phyloP scores from a whole-genome alignment of 495 filamentous ascomycete species.

The Friedmanniomyces simplex region DNA sequence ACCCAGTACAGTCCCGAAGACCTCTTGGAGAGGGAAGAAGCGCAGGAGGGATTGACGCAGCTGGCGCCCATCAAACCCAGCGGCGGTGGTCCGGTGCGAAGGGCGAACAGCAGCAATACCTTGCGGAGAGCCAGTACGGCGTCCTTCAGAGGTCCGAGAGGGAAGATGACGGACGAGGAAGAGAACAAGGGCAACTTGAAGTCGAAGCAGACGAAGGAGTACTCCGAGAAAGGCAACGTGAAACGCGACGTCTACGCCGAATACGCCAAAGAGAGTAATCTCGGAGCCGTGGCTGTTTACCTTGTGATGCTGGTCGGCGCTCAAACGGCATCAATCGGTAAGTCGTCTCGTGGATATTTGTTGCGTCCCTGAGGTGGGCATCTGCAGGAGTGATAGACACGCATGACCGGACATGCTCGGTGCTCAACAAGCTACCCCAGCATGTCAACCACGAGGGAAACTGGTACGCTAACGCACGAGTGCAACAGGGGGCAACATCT shows the following conservation, averaged over 20 bases:
- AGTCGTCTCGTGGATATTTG: conserved; percentile 4
- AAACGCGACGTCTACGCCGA: conserved; percentile 61
- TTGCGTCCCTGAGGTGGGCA: conserved; percentile 1
- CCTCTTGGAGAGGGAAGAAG: conserved; percentile 50
- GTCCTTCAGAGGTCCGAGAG: conserved; percentile 75
- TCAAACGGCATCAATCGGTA: conserved; percentile 65
- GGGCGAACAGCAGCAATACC: conserved; percentile 56
- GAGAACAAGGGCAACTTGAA: conserved; percentile 34
- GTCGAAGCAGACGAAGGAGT: conserved; percentile 78
- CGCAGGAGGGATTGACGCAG: conserved; percentile 55
- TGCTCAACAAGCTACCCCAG: background rate
- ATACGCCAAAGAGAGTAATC: conserved; percentile 88
- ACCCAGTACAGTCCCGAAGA: conserved; percentile 43
- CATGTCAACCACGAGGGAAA: background rate
- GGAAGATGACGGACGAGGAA: conserved; percentile 77
- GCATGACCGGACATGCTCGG: conserved; percentile 8
- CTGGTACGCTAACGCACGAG: conserved; percentile 14
- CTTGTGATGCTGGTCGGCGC: conserved; percentile 62
- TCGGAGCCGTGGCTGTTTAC: conserved; percentile 75
- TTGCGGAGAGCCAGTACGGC: conserved; percentile 83
- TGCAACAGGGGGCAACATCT: conserved; percentile 58
- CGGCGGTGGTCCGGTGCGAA: conserved; percentile 36
- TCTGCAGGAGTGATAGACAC: background rate
- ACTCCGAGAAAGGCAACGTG: conserved; percentile 86
- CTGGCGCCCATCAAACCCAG: conserved; percentile 57